These are phyloP conservation scores for Poteriospumella lacustris DNA, from an alignment of 108 stramenopile species.

Conservation along the genomic window DNA sequence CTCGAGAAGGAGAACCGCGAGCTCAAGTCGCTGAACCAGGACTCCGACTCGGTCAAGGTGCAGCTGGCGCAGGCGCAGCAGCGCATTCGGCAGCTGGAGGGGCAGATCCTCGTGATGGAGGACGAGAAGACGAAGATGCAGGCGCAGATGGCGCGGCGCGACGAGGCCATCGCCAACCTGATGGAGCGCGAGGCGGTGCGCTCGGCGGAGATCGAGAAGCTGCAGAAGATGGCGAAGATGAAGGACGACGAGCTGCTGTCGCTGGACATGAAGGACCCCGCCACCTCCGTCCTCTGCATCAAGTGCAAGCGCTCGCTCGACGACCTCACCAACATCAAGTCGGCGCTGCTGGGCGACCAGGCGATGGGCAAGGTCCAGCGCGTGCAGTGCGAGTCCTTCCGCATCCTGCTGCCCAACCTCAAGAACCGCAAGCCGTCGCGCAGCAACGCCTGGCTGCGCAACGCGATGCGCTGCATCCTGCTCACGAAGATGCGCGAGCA, in stretches of 20 bases:
- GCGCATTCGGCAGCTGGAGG: slow-evolving; percentile 29
- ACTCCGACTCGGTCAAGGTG: slow-evolving; percentile 20
- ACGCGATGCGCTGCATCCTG: slow-evolving; percentile 48
- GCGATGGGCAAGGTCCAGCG: slow-evolving; percentile 1
- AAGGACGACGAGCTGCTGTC: slow-evolving; percentile 3
- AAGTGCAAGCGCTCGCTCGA: slow-evolving; percentile 51
- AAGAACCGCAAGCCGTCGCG: slow-evolving; percentile 39
- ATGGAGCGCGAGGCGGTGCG: slow-evolving; percentile 5
- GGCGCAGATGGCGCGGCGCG: slow-evolving; percentile 35
- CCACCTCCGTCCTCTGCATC: slow-evolving; percentile 49
- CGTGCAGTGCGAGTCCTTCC: slow-evolving; percentile 49
- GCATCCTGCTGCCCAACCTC: slow-evolving; percentile 53
- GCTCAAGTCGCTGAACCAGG: slow-evolving; percentile 13
- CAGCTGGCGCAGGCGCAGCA: slow-evolving; percentile 18
- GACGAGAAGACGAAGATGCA: slow-evolving; percentile 29
- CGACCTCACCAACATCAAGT: slow-evolving; percentile 46
- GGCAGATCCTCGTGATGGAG: slow-evolving; percentile 2
- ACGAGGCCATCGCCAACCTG: not conserved
- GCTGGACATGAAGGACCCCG: slow-evolving; percentile 17
- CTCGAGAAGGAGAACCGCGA: slow-evolving; percentile 36
- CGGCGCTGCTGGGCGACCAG: slow-evolving; percentile 7
- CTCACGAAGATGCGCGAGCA: slow-evolving; percentile 39
- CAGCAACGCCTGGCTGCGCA: slow-evolving; percentile 41
- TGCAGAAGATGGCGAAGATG: not conserved
- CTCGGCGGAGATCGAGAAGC: slow-evolving; percentile 15